Percentiles rank a stretch among this genome's conserved stretches.
These are phyloP conservation scores for Spathaspora sp. DNA, from an alignment of 805 yeast species.

Conservation along the genomic window DNA sequence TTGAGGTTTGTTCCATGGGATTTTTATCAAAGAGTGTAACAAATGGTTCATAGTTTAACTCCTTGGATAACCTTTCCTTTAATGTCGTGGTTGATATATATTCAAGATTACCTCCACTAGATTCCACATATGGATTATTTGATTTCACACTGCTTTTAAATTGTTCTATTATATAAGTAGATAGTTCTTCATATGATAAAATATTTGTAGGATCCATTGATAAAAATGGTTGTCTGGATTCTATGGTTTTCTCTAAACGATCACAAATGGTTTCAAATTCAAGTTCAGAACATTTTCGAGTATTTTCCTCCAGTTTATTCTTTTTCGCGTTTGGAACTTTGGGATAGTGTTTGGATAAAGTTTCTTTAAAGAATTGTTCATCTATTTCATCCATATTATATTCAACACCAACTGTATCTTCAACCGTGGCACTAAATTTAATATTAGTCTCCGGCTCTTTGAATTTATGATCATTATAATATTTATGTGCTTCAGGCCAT, in stretches of 20 bases:
- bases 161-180: slow-evolving; percentile 42
- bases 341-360: slow-evolving; percentile 36
- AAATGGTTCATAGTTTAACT: slow-evolving; percentile 52
- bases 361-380: slow-evolving; percentile 53
- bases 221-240: slow-evolving; percentile 83
- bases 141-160: slow-evolving; percentile 22
- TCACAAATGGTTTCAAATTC: slow-evolving; percentile 82
- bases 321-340: slow-evolving; percentile 12
- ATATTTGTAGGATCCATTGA: slow-evolving; percentile 81
- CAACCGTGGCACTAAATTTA: slow-evolving; percentile 91
- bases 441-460: slow-evolving; percentile 75
- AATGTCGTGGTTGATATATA: slow-evolving; percentile 54
- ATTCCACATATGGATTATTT: slow-evolving; percentile 21
- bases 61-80: slow-evolving; percentile 53
- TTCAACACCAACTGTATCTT: slow-evolving; percentile 82
- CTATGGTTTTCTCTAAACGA: slow-evolving; percentile 67
- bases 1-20: slow-evolving; percentile 16
- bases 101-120: slow-evolving; percentile 24
- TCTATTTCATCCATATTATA: slow-evolving; percentile 91
- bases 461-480: slow-evolving; percentile 61
- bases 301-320: slow-evolving; percentile 13
- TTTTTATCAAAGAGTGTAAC: slow-evolving; percentile 55
- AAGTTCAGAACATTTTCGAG: slow-evolving; percentile 57
- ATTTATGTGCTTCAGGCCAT: slow-evolving; percentile 76
- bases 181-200: slow-evolving; percentile 65